These are phyloP conservation scores for Paecilomyces dactylethromorphus DNA, from an alignment of 2,329 filamentous ascomycete species.

Conservation along the genomic window DNA sequence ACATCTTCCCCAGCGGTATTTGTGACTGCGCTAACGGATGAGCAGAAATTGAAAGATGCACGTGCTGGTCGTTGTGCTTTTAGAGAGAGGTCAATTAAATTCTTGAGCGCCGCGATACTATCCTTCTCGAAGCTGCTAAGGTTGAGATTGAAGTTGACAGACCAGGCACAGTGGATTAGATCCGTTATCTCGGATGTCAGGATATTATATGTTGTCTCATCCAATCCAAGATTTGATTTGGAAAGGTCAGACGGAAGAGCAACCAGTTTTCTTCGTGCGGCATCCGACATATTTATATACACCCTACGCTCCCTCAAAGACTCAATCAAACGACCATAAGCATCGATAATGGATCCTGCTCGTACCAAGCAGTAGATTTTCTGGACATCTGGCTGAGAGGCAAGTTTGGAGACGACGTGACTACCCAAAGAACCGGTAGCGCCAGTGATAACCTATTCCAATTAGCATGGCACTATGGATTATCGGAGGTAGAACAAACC, in stretches of 20 bases:
- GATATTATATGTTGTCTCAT: slow-evolving; percentile 30
- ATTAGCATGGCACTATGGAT: slow-evolving; percentile 5
- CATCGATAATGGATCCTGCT: slow-evolving; percentile 36
- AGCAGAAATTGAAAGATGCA: slow-evolving; percentile 45
- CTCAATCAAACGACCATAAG: slow-evolving; percentile 38
- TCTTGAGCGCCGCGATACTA: slow-evolving; percentile 44
- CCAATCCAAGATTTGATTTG: slow-evolving; percentile 44
- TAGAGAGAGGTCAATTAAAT: slow-evolving; percentile 36
- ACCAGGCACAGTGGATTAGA: slow-evolving; percentile 60
- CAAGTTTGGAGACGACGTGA: slow-evolving; percentile 47
- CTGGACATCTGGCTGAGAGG: slow-evolving; percentile 25
- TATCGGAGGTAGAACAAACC: slow-evolving; percentile 6
- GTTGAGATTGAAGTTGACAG: slow-evolving; percentile 57
- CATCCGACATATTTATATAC: slow-evolving; percentile 14
- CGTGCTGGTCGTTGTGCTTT: slow-evolving; percentile 20
- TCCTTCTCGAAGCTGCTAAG: slow-evolving; percentile 50
- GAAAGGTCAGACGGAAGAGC: slow-evolving; percentile 46
- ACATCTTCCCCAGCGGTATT: slow-evolving; percentile 24
- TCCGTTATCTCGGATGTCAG: slow-evolving; percentile 40
- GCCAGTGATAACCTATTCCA: slow-evolving; percentile 49
- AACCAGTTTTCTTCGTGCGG: slow-evolving; percentile 32
- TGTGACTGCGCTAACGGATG: slow-evolving; percentile 42
- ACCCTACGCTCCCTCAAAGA: slow-evolving; percentile 34
- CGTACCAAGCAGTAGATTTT: slow-evolving; percentile 54
- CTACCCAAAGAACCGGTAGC: slow-evolving; percentile 60